A percentile compares a stretch with the other conserved stretches of the same genome.
Evolutionary conservation across 2,329 filamentous ascomycete species (phyloP).

Genomic region (Colletotrichum sublineola): DNA sequence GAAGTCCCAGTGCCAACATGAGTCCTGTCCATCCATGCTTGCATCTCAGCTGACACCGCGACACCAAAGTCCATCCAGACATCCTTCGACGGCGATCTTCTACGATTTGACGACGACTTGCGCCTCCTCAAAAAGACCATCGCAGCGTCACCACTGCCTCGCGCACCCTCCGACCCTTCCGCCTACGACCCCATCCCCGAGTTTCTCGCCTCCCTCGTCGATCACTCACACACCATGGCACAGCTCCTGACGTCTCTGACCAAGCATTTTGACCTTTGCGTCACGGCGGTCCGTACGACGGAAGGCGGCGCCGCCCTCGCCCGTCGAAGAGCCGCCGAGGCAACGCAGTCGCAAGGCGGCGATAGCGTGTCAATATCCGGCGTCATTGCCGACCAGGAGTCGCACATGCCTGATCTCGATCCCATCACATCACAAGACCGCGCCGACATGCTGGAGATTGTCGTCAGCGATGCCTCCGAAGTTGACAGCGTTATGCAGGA

Average conservation of each 20-base stretch:
- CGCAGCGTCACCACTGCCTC: constrained; percentile 53
- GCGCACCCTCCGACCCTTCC: constrained; percentile 53
- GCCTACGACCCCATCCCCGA: constrained; percentile 61
- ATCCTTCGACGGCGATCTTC: constrained; percentile 82
- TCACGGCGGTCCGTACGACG: constrained; percentile 90
- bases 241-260: constrained; percentile 83
- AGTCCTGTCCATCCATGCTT: background rate
- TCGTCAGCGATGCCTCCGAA: constrained; percentile 77
- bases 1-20: constrained; percentile 27
- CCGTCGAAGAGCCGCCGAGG: constrained; percentile 76
- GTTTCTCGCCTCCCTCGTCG: constrained; percentile 74
- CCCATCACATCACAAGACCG: constrained; percentile 83
- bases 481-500: constrained; percentile 76
- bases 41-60: background rate
- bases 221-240: constrained; percentile 86
- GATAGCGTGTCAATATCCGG: constrained; percentile 74
- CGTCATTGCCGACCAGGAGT: constrained; percentile 71
- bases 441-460: constrained; percentile 84
- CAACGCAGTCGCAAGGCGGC: constrained; percentile 60
- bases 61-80: constrained; percentile 69
- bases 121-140: constrained; percentile 73
- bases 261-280: constrained; percentile 92
- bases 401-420: constrained; percentile 67
- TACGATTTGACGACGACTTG: constrained; percentile 81
- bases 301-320: constrained; percentile 82